Evolutionary conservation across 495 filamentous ascomycete genomes (phyloP), one percentile per base, ranked within the genome.

Genomic region (Pyronema omphalodes): DNA sequence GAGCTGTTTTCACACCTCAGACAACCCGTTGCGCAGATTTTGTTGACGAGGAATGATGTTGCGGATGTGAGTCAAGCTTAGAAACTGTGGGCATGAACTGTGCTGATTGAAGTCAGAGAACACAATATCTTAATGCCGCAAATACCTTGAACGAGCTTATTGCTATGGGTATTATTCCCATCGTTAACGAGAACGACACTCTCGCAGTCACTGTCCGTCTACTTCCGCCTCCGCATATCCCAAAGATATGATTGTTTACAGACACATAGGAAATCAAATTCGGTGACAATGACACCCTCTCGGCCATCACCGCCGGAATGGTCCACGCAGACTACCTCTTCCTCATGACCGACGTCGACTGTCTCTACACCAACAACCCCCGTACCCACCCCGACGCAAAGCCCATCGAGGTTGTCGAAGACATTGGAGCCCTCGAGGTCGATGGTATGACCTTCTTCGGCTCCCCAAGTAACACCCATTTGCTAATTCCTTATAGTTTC

Each of bases 131-230:
- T 56, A 96, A 96, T 70, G 91, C 91, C 1, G 85, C 93, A 69
- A 95, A 93, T 62, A 95, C 91, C 1, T 81, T 98, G 57, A 71
- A 76, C 37, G 87, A 94, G 67, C 73, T 98, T 17, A 73, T 98
- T 36, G 79, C 85, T 55, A 94, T 95, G 91, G 86, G 86, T 0
- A 88, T 95, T 9, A 91, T 98, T 56, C 93, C 91, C 2, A 94
- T 98, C 58, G 91, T 98, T 55, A 98, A 98, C 60, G 91, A 98
- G 68, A 98, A 98, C 67, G 91, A 98, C 67, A 98, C 93, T 6
- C 69, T 98, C 44, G 85, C 88, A 41, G 91, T 98, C 63, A 82
- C 89, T 44, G 77, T 80, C 71, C 17, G 71, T 52, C 36, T 8
- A 37, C 23, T 5, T 5, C 23, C 23, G 23, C 23, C 33, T 7